Base-by-base conservation (phyloP, 257 asterid species). In the Gentiana macrophylla region DNA sequence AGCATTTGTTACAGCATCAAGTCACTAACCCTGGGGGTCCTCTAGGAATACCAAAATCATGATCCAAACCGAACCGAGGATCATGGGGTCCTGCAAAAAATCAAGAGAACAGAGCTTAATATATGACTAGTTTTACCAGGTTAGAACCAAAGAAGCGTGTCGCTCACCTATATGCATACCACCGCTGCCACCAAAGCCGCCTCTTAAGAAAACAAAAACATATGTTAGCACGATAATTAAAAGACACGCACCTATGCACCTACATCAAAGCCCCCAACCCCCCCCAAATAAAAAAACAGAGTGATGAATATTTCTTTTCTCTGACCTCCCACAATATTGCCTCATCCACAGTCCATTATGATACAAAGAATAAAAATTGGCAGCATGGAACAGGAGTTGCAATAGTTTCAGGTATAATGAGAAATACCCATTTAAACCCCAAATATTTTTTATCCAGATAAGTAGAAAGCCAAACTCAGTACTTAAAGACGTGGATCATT, bases 131-230 rank as follows among this genome's bases (percentile, higher is more conserved):
- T 8, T 61, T 37, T 55, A 70, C 37, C 41, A 52, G 13, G 59
- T 45, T 36, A 4, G 2, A 52, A 55, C 50, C 33, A 54, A 15
- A 62, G 51, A 32, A 62, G 32, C 33, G 36, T 36, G 44, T 52
- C 53, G 75, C 87, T 52, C 43, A 86, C 95, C 97, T 50, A 90
- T 51, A 35, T 84, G 74, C 94, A 82, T 82, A 75, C 89, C 53
- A 65, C 88, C 90, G 62, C 67, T 75, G 33, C 64, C 49, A 2
- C 87, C 84, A 52, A 75, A 56, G 56, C 58, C 80, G 54, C 86
- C 83, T 80, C 97, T 86, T 69, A 62, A 59, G 44, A 80, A 57
- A 64, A 65, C 9, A 8, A 37, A 55, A 64, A 45, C 8, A 48
- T 44, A 24, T 12, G 41, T 50, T 7, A 59, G 32, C 9, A 35